Evolutionary conservation across 345 rosid species (phyloP), one percentile per base, ranked within the genome.

Genomic region (Pistacia integerrima): DNA sequence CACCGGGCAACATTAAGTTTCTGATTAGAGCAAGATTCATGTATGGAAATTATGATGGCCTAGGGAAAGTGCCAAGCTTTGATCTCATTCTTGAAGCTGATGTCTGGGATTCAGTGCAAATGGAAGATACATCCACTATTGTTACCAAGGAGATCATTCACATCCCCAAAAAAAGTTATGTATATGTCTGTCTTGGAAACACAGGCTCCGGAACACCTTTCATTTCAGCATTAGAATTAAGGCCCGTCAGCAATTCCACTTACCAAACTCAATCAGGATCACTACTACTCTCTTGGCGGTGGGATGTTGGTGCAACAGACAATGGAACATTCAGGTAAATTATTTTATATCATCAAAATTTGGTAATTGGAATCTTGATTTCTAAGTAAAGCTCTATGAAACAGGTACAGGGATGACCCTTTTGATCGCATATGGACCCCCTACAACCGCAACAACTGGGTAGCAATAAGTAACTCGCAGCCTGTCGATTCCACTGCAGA

Each of bases 31-130:
- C 83, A 1, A 36, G 46, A 16, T 83, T 79, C 60, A 6, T 69
- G 69, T 76, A 82, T 46, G 85, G 85, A 2, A 76, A 79, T 62
- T 83, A 83, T 38, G 86, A 83, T 16, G 61, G 64, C 22, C 18
- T 9, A 0, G 25, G 16, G 5, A 4, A 56, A 20, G 3, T 41
- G 2, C 86, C 74, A 5, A 71, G 54, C 6, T 71, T 71, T 20
- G 51, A 11, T 18, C 12, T 83, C 8, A 49, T 74, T 36, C 60
- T 83, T 3, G 86, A 78, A 44, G 71, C 67, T 2, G 73, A 77
- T 52, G 16, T 36, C n/a, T 83, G 79, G 81, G 71, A 0, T 30
- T 57, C 72, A 2, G 71, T 80, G 51, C 16, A 35, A 13, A 17
- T 77, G 20, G 5, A 11, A 22, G 5, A 72, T 72, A 28, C 54